Evolutionary conservation across 23 red algal species (phyloP).

Genomic region (Cyanidiococcus yangmingshanensis): DNA sequence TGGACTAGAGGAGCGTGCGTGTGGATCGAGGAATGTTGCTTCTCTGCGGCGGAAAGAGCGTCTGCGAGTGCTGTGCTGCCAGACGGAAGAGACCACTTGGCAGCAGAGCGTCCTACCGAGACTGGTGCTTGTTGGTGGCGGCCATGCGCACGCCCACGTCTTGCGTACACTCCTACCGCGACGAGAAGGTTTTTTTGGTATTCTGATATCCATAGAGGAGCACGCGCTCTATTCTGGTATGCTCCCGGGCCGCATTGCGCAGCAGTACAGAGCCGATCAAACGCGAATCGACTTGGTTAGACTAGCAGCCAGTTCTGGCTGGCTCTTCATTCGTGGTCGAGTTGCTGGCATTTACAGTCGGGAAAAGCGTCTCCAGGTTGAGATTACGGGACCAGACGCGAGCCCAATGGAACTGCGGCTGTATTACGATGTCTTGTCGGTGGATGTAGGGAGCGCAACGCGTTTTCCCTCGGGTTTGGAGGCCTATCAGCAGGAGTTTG

Average conservation of each 20-base stretch:
- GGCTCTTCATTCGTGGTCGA: neutral
- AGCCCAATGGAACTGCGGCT: neutral
- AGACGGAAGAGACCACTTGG: no score
- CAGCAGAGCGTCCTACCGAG: no score
- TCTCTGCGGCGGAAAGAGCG: no score
- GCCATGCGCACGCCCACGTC: neutral
- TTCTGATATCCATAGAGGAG: neutral
- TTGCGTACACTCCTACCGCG: neutral
- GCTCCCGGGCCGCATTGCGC: neutral
- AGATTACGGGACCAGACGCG: neutral
- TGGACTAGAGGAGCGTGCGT: no score
- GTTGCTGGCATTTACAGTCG: neutral
- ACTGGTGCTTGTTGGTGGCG: constrained; percentile 7
- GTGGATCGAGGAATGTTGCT: no score
- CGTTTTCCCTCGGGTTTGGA: neutral
- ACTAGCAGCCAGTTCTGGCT: neutral
- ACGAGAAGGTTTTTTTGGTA: neutral
- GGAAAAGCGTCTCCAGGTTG: neutral
- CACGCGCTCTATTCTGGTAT: constrained; percentile 15
- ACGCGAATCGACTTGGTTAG: neutral
- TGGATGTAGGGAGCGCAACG: neutral
- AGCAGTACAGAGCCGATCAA: neutral
- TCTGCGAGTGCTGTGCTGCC: no score
- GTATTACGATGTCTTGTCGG: constrained; percentile 15
- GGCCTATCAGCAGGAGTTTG: neutral